phyloP scores from a whole-genome alignment of 208 protist species.

The Leishmania guyanensis region DNA sequence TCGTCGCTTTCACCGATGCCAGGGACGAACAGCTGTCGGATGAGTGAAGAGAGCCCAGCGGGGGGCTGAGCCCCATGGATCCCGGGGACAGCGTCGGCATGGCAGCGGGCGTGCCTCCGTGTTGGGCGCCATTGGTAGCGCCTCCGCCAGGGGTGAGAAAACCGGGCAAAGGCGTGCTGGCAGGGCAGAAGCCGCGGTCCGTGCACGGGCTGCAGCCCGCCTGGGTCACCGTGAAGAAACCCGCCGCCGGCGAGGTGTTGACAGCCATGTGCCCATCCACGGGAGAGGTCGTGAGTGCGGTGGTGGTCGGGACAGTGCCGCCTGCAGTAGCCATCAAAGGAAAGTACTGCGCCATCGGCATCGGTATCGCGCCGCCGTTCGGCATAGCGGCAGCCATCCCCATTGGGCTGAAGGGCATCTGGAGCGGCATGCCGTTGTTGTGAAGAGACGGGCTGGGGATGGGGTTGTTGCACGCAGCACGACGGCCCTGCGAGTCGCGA shows the following conservation, averaged over 20 bases:
- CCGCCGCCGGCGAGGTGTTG: constrained; percentile 10
- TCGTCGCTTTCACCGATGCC: constrained; percentile 4
- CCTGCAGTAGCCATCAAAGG: constrained; percentile 1
- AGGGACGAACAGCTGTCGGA: constrained; percentile 23
- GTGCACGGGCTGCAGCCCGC: neutral
- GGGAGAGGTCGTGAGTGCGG: neutral
- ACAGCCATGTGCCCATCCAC: neutral
- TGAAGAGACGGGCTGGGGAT: neutral
- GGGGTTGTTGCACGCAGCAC: neutral
- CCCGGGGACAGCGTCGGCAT: constrained; percentile 2
- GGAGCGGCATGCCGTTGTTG: constrained; percentile 1
- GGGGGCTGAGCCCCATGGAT: constrained; percentile 25
- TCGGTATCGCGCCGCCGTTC: neutral
- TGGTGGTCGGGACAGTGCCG: neutral
- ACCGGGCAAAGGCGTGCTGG: constrained; percentile 17
- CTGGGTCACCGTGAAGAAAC: constrained; percentile 13
- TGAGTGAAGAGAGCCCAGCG: constrained; percentile 23
- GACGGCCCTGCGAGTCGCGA: constrained; percentile 11
- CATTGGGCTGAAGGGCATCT: neutral
- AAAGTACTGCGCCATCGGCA: constrained; percentile 9
- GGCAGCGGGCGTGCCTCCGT: neutral
- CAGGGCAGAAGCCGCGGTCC: constrained; percentile 22
- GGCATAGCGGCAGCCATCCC: constrained; percentile 4
- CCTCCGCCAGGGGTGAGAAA: constrained; percentile 2
- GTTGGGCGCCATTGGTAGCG: neutral